Evolutionary conservation across 225 moss, liverwort and hornwort species (phyloP), one percentile per base, ranked within the genome.

Genomic region (Lunularia cruciata): DNA sequence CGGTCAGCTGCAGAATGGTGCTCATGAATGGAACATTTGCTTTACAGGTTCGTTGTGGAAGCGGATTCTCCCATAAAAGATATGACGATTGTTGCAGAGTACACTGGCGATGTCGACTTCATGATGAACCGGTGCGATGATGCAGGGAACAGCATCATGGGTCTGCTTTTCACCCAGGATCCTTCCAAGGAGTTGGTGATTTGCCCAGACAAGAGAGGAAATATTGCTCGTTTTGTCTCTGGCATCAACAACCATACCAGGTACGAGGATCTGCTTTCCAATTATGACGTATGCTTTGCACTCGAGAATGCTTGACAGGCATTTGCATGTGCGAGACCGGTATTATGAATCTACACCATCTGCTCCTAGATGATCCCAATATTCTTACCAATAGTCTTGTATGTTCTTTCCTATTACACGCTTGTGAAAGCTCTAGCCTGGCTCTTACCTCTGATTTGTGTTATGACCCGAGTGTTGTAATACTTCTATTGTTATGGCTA

Each of bases 101-200:
- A 96, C 59, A 92, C 89, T 18, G 92, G 96, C 60, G 96, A 96
- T 75, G 96, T 96, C 15, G 96, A 96, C 61, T 92, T 86, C 23
- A 96, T 96, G 92, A 69, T 68, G 61, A 90, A 88, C 58, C 90
- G 92, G 35, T 65, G 64, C 16, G 28, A 86, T 47, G 92, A 96
- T 48, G 82, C 83, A 27, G 90, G 92, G 4, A 86, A 96, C 70
- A 87, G 89, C 69, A 92, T 96, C 37, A 96, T 96, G 96, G 96
- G 92, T 51, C 86, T 96, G 32, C 81, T 90, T 13, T 96, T 96
- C 43, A 86, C 86, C 12, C 67, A 83, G 2, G 82, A 89, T 49
- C 76, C 87, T 19, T 52, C 54, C 0, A 78, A 90, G 64, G 92
- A 96, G 69, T 84, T 96, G 28, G 96, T 96, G 22, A 92, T 96